These are phyloP conservation scores for Wickerhamiella kurtzmanii DNA, from an alignment of 805 yeast genomes.

Conservation along the genomic window DNA sequence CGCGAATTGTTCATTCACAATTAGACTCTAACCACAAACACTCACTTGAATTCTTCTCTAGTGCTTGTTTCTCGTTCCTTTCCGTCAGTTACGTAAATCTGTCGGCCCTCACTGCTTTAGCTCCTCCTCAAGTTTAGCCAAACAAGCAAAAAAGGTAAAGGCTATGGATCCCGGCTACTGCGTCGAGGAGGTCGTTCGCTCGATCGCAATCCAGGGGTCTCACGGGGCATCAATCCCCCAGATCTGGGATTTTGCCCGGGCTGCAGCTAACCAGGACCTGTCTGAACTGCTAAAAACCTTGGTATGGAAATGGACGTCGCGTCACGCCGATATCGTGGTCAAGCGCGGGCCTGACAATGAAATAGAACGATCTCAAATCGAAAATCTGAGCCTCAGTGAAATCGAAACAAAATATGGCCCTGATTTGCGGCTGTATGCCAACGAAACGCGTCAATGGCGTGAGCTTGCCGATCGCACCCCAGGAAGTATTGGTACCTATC, in stretches of 20 bases:
- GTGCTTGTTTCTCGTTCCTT: neutral
- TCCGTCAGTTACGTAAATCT: neutral
- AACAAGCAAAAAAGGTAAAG: neutral
- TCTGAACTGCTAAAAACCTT: constrained; percentile 10
- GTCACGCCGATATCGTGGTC: constrained; percentile 7
- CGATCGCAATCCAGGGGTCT: constrained; percentile 14
- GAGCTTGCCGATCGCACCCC: constrained; percentile 25
- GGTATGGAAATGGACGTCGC: constrained; percentile 14
- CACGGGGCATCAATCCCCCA: constrained; percentile 7
- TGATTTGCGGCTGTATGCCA: constrained; percentile 18
- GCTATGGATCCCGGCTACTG: constrained; percentile 16
- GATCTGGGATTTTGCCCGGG: constrained; percentile 9
- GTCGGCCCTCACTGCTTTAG: neutral
- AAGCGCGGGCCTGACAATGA: constrained; percentile 3
- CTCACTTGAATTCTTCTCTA: no score
- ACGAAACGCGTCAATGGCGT: constrained; percentile 26
- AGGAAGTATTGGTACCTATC: constrained; percentile 24
- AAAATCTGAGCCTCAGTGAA: neutral
- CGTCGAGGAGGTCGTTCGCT: constrained; percentile 8
- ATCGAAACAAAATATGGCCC: neutral
- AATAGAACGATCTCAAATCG: neutral
- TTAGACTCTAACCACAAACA: no score
- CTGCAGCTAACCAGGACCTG: constrained; percentile 4
- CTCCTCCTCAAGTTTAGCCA: neutral
- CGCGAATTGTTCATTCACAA: no score